A percentile compares a stretch with the other conserved stretches of the same genome.
Conservation (phyloP, 495 filamentous ascomycete genomes). For the Penicillium herquei region DNA sequence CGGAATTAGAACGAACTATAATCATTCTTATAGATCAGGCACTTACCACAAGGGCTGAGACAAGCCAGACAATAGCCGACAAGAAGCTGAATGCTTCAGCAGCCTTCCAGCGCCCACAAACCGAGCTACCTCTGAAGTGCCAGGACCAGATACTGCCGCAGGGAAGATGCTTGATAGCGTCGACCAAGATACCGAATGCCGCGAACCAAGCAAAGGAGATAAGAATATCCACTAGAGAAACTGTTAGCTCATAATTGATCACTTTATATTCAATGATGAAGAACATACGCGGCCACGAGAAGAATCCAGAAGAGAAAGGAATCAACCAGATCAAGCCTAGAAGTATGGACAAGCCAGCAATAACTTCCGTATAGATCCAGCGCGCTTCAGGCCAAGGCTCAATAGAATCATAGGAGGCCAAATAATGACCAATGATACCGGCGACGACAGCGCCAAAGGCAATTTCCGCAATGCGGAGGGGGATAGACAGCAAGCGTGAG, state of each 20-base stretch:
- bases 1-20: neutral
- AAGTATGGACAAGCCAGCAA: conserved; percentile 55
- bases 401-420: conserved; percentile 32
- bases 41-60: conserved; percentile 53
- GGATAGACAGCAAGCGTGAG: conserved; percentile 49
- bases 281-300: conserved; percentile 42
- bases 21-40: neutral
- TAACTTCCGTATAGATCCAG: conserved; percentile 60
- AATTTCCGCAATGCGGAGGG: conserved; percentile 47
- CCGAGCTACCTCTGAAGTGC: conserved; percentile 36
- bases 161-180: conserved; percentile 44
- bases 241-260: conserved; percentile 2
- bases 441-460: conserved; percentile 51
- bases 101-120: conserved; percentile 64
- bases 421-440: conserved; percentile 55
- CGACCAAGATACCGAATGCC: conserved; percentile 60
- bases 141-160: conserved; percentile 59
- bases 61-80: conserved; percentile 66
- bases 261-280: neutral
- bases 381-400: conserved; percentile 43
- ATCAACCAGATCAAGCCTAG: conserved; percentile 55
- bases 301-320: conserved; percentile 48
- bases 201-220: conserved; percentile 63
- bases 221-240: conserved; percentile 49
- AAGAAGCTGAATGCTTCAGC: conserved; percentile 66